These are phyloP conservation scores for Vigna hirtella DNA, from an alignment of 306 rosid genomes.

Conservation along the genomic window DNA sequence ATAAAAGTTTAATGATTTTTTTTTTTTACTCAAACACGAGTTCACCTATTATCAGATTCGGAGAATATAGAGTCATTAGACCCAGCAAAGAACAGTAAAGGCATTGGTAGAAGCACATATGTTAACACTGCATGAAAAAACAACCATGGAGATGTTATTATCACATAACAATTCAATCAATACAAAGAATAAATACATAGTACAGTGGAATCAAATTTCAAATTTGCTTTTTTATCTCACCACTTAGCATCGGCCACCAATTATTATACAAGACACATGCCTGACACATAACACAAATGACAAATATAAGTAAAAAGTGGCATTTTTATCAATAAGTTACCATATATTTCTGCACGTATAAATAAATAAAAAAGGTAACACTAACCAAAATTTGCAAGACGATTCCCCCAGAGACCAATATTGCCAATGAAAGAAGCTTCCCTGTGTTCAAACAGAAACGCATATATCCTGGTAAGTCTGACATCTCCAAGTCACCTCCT, in stretches of 20 bases:
- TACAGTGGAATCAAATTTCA: conserved; percentile 31
- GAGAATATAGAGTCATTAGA: conserved; percentile 61
- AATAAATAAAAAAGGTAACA: conserved; percentile 36
- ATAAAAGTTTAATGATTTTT: not conserved
- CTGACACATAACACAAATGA: conserved; percentile 57
- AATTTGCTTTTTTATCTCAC: conserved; percentile 51
- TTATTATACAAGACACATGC: conserved; percentile 93
- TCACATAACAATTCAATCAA: conserved; percentile 1
- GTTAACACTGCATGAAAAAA: conserved; percentile 69
- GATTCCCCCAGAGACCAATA: conserved; percentile 86
- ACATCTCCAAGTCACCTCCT: conserved; percentile 73
- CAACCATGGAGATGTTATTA: conserved; percentile 12
- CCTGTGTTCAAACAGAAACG: conserved; percentile 75
- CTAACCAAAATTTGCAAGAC: conserved; percentile 90
- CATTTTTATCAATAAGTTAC: not conserved
- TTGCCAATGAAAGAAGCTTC: conserved; percentile 77
- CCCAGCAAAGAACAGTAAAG: conserved; percentile 76
- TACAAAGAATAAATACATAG: not conserved
- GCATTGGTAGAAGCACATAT: conserved; percentile 92
- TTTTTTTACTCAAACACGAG: conserved; percentile 13
- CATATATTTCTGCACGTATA: conserved; percentile 20
- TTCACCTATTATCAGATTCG: conserved; percentile 67
- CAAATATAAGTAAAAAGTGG: conserved; percentile 36
- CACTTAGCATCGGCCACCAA: conserved; percentile 99
- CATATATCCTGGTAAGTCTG: conserved; percentile 78